Conservation (phyloP, 169 alveolate genomes). For the Perkinsus chesapeaki region DNA sequence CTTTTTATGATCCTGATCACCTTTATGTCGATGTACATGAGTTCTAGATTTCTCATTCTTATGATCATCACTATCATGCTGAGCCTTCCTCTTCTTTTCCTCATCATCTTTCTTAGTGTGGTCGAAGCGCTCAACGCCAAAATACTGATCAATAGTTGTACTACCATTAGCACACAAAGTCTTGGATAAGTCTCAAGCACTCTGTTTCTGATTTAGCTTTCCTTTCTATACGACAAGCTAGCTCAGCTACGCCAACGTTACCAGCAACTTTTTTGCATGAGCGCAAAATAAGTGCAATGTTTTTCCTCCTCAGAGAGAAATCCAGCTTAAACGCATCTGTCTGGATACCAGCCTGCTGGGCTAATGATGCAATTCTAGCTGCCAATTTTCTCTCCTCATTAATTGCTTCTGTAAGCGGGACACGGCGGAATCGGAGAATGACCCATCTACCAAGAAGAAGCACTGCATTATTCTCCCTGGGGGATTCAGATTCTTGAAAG, state of each 20-base stretch:
- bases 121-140: not conserved
- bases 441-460: not conserved
- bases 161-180: not conserved
- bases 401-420: not conserved
- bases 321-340: not conserved
- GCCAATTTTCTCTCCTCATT: not conserved
- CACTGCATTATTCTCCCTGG: not conserved
- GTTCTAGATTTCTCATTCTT: not conserved
- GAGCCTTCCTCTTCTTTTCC: too few relatives aligned
- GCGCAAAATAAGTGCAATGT: not conserved
- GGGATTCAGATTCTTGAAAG: not conserved
- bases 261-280: not conserved
- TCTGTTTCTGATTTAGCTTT: not conserved
- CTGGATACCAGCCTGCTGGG: not conserved
- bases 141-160: not conserved
- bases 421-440: not conserved
- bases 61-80: not conserved
- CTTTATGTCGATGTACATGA: not conserved
- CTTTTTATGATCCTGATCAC: not conserved
- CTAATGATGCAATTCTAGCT: not conserved
- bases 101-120: not conserved
- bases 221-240: not conserved
- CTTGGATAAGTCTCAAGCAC: not conserved
- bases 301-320: not conserved
- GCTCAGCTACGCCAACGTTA: not conserved